phyloP scores from a whole-genome alignment of 768 basidiomycete species.

The Lactarius evosmus region DNA sequence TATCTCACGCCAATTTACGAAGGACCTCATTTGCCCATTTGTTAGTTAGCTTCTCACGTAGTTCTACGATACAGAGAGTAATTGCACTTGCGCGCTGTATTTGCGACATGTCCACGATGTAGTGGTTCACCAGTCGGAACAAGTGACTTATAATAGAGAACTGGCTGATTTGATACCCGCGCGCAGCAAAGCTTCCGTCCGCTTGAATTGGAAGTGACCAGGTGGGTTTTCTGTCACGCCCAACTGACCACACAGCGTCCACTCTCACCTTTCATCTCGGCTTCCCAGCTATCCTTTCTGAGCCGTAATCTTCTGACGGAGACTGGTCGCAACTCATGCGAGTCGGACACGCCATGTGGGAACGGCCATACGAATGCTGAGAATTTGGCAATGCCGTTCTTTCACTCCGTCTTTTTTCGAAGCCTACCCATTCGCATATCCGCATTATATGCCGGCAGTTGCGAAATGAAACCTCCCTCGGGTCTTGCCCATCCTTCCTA shows the following conservation, averaged over 20 bases:
- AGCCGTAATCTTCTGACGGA: not conserved
- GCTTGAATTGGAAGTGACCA: not conserved
- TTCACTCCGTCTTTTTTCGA: not conserved
- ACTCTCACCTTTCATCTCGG: not conserved
- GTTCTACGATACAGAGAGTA: constrained; percentile 19
- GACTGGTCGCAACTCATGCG: constrained; percentile 1
- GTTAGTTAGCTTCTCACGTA: constrained; percentile 14
- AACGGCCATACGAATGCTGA: constrained; percentile 15
- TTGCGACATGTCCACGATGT: not conserved
- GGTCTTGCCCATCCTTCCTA: constrained; percentile 14
- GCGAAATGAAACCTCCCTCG: constrained; percentile 9
- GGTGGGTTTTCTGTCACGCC: not conserved
- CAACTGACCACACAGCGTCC: not conserved
- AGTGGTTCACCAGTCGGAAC: not conserved
- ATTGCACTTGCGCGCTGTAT: not conserved
- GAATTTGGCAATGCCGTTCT: constrained; percentile 9
- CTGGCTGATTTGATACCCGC: not conserved
- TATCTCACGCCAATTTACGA: constrained; percentile 33
- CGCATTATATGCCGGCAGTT: constrained; percentile 21
- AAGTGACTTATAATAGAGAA: not conserved
- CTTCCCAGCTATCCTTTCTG: not conserved
- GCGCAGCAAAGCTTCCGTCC: not conserved
- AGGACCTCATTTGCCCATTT: constrained; percentile 26
- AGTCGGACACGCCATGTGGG: constrained; percentile 15
- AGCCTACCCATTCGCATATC: constrained; percentile 9